A percentile compares a stretch with the other conserved stretches of the same genome.
These are phyloP conservation scores for Aureobasidium sp. DNA, from an alignment of 2,329 filamentous ascomycete genomes.

Conservation along the genomic window DNA sequence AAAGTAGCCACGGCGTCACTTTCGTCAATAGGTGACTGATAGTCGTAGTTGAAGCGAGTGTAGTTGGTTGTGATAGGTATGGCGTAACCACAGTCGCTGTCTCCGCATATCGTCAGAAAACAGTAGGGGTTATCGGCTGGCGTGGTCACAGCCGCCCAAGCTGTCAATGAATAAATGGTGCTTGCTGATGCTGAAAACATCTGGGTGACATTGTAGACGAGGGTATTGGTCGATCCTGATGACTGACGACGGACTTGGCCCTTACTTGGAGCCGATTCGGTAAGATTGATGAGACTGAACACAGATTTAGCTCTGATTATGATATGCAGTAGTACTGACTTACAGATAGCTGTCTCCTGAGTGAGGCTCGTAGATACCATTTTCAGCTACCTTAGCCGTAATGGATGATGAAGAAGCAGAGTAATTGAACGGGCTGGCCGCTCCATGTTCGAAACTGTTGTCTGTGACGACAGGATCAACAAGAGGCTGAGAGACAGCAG, in stretches of 20 bases:
- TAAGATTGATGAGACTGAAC: neutral
- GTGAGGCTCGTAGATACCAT: neutral
- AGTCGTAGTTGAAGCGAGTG: neutral
- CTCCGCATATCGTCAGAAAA: neutral
- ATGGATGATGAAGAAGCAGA: neutral
- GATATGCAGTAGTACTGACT: neutral
- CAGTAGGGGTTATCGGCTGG: neutral
- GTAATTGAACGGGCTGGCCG: neutral
- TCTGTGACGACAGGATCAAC: neutral
- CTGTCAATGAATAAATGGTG: neutral
- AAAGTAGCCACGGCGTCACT: neutral
- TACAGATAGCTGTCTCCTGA: neutral
- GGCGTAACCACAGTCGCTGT: neutral
- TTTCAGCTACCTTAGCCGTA: neutral
- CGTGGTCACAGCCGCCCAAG: neutral
- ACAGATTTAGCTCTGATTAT: neutral
- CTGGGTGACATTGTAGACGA: neutral
- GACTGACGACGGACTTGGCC: neutral
- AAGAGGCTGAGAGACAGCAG: neutral
- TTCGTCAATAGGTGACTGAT: neutral
- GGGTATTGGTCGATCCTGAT: neutral
- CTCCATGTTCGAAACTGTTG: neutral
- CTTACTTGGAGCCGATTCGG: neutral
- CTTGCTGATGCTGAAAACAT: neutral
- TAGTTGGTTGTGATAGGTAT: neutral